Evolutionary conservation across 2,329 filamentous ascomycete species (phyloP).

Genomic region (Xylariaceae sp.): DNA sequence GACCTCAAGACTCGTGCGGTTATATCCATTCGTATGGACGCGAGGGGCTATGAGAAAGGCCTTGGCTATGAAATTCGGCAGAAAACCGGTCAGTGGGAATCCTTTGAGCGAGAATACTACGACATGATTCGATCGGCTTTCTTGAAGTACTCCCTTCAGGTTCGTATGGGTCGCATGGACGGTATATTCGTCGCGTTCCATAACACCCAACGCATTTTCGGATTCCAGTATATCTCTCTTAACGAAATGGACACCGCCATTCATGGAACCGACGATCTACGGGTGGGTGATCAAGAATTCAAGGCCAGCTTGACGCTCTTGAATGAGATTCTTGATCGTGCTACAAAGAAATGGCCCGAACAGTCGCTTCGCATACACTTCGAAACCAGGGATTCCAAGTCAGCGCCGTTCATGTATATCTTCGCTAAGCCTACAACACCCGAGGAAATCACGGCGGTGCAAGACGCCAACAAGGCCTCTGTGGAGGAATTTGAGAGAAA

Average conservation of each 20-base stretch:
- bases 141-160: constrained; percentile 94
- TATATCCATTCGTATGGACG: constrained; percentile 84
- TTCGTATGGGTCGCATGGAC: constrained; percentile 96
- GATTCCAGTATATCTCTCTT: constrained; percentile 89
- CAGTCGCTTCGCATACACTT: constrained; percentile 74
- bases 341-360: constrained; percentile 68
- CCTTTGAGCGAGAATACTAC: constrained; percentile 91
- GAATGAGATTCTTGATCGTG: constrained; percentile 72
- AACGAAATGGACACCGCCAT: constrained; percentile 83
- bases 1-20: constrained; percentile 95
- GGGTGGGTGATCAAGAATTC: constrained; percentile 79
- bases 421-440: constrained; percentile 81
- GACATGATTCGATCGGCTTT: constrained; percentile 95
- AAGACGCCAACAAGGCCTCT: constrained; percentile 58
- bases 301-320: constrained; percentile 71
- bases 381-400: constrained; percentile 59
- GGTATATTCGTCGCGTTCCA: constrained; percentile 97
- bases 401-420: constrained; percentile 70
- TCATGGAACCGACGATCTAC: constrained; percentile 65
- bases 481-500: constrained; percentile 64
- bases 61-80: constrained; percentile 80
- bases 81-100: constrained; percentile 75
- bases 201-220: constrained; percentile 91
- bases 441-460: constrained; percentile 67
- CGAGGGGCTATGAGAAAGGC: constrained; percentile 64